Base-by-base conservation (phyloP, 805 yeast genomes). In the Candida ponderosae region DNA sequence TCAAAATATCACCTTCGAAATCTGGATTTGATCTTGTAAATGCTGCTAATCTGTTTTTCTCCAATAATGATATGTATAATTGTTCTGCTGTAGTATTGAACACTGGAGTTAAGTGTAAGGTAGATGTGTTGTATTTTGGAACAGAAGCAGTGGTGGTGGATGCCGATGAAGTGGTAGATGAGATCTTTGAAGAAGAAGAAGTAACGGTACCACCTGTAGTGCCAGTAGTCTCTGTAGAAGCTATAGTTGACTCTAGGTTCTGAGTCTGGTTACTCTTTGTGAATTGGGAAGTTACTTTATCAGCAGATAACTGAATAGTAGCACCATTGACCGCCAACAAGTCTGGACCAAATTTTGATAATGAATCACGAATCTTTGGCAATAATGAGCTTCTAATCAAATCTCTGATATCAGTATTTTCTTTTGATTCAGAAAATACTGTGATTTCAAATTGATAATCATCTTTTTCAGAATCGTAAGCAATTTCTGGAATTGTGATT, bases 81-180 rank as follows among this genome's bases (percentile, higher is more conserved):
- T 87, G 95, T 43, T 82, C 86, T 1, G 96, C 94, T 4, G 94
- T 72, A 13, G 96, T 87, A 59, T 81, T 81, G 71, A 93, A 93
- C 3, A 74, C 67, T 5, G 95, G 81, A 47, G 82, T 84, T 36
- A 89, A 65, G 47, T 80, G 81, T 36, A 90, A 64, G 1, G 86
- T 74, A 0, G 95, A 74, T 6, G 96, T 86, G 62, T 88, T 90
- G 59, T 83, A 82, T 39, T 75, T 79, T 14, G 84, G 80, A 30
- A 69, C 66, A n/a, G 43, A 26, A 15, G 50, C 30, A 10, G 48
- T 19, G 1, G 51, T 9, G 5, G 50, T 18, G 2, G 42, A 14
- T 5, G 47, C 23, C 5, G 50, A 5, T 8, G 53, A 30, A 14
- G 47, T 18, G 3, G 45, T 14, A 10, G 43, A 19, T 18, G 47